Evolutionary conservation across 2,329 filamentous ascomycete species (phyloP).

Genomic region (Cercospora citrullina): DNA sequence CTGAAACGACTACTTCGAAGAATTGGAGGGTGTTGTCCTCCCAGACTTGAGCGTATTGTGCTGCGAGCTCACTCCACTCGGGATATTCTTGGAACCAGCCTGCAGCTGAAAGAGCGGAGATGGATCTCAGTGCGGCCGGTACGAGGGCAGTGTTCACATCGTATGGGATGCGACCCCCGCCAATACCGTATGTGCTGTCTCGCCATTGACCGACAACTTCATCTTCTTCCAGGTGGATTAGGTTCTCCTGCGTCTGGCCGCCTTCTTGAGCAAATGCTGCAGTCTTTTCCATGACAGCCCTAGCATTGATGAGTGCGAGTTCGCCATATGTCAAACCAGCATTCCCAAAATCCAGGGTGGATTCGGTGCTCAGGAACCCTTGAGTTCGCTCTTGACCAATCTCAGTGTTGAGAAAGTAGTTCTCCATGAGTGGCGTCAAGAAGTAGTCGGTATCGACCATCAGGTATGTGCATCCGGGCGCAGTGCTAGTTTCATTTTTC

Average conservation of each 20-base stretch:
- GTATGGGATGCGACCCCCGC: conserved; percentile 63
- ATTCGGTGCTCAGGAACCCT: conserved; percentile 45
- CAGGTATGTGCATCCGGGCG: conserved; percentile 49
- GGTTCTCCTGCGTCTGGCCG: conserved; percentile 54
- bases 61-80: conserved; percentile 51
- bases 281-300: conserved; percentile 60
- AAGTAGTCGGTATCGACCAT: conserved; percentile 63
- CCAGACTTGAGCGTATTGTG: conserved; percentile 59
- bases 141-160: conserved; percentile 65
- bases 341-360: conserved; percentile 55
- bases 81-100: conserved; percentile 55
- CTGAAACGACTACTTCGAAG: conserved; percentile 53
- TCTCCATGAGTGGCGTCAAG: conserved; percentile 58
- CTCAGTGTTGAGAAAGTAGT: conserved; percentile 57
- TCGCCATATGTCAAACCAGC: conserved; percentile 55
- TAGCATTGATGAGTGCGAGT: conserved; percentile 54
- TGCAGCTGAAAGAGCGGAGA: conserved; percentile 53
- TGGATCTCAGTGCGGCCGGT: conserved; percentile 61
- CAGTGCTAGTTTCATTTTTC: conserved; percentile 48
- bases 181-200: conserved; percentile 61
- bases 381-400: conserved; percentile 43
- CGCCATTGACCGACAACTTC: conserved; percentile 63
- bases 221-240: conserved; percentile 58
- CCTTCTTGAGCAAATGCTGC: conserved; percentile 52
- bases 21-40: conserved; percentile 61